Evolutionary conservation across 495 filamentous ascomycete genomes (phyloP).

Genomic region (Penicilliopsis zonata): DNA sequence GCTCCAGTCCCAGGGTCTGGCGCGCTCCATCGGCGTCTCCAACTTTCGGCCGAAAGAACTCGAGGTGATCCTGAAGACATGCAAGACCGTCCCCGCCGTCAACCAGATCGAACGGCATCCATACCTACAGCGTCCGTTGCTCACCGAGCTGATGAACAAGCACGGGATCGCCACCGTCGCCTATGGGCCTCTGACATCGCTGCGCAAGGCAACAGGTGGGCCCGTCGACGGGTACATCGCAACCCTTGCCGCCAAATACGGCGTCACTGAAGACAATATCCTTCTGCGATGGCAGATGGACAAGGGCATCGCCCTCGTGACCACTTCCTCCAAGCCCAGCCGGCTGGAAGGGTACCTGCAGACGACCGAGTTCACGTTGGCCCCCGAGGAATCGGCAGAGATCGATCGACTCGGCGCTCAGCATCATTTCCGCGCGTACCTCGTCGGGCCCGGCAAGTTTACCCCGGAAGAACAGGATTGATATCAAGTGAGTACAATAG

Average conservation of each 20-base stretch:
- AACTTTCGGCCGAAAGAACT: constrained; percentile 64
- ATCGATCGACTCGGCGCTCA: constrained; percentile 47
- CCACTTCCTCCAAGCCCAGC: constrained; percentile 64
- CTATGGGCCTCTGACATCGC: constrained; percentile 56
- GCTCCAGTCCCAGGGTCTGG: constrained; percentile 54
- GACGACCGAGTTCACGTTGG: constrained; percentile 57
- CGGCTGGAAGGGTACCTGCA: constrained; percentile 54
- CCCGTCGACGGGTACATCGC: constrained; percentile 53
- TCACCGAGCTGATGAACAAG: constrained; percentile 52
- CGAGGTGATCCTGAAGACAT: constrained; percentile 52
- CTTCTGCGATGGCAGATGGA: constrained; percentile 69
- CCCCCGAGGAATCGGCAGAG: constrained; percentile 55
- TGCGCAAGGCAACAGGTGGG: constrained; percentile 53
- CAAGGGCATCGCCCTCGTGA: constrained; percentile 64
- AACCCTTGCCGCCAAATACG: constrained; percentile 62
- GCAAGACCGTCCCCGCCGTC: constrained; percentile 50
- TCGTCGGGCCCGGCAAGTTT: too few relatives aligned
- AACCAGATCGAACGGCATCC: constrained; percentile 90
- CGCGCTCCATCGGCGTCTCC: constrained; percentile 71
- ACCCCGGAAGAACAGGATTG: too few relatives aligned
- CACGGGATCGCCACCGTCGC: constrained; percentile 58
- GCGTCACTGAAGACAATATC: constrained; percentile 57
- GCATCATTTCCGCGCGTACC: too few relatives aligned
- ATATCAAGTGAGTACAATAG: too few relatives aligned
- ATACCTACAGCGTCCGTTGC: constrained; percentile 65